Evolutionary conservation across 2,329 filamentous ascomycete species (phyloP).

Genomic region (Cladosporium sp.): DNA sequence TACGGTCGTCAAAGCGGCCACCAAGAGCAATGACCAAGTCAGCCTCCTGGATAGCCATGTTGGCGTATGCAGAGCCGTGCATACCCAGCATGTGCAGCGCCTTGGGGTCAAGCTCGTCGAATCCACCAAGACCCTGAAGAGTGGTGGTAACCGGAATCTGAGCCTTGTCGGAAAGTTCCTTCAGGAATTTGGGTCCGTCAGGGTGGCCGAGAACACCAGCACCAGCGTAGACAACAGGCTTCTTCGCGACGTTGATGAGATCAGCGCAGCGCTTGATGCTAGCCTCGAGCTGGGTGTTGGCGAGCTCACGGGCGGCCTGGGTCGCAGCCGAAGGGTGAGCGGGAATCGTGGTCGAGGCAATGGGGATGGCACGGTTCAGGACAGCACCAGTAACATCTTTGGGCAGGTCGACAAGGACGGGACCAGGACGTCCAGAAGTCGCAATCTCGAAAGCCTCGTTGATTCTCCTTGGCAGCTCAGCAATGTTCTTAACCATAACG

Average conservation of each 20-base stretch:
- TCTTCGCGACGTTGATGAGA: conserved; percentile 83
- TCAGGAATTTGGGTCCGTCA: conserved; percentile 73
- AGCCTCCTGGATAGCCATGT: conserved; percentile 95
- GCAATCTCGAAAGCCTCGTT: conserved; percentile 99
- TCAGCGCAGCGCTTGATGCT: conserved; percentile 74
- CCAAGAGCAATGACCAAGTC: conserved; percentile 94
- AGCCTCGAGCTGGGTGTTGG: conserved; percentile 64
- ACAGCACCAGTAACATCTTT: conserved; percentile 92
- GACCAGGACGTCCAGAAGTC: conserved; percentile 86
- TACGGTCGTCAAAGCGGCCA: conserved; percentile 92
- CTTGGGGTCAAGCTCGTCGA: conserved; percentile 89
- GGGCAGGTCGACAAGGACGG: conserved; percentile 90
- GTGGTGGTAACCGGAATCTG: conserved; percentile 94
- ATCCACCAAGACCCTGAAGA: conserved; percentile 86
- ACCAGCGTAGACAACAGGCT: conserved; percentile 91
- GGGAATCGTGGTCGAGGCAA: conserved; percentile 62
- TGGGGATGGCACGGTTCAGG: conserved; percentile 77
- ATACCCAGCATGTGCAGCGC: conserved; percentile 97
- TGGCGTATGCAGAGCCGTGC: conserved; percentile 95
- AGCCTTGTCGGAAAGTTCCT: conserved; percentile 82
- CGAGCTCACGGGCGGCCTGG: conserved; percentile 69
- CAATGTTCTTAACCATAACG: conserved; percentile 93
- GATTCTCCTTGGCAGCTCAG: conserved; percentile 86
- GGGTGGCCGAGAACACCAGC: conserved; percentile 79
- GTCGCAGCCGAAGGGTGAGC: conserved; percentile 81